A percentile compares a stretch with the other conserved stretches of the same genome.
phyloP scores from a whole-genome alignment of 306 rosid species.

The Quercus suber region DNA sequence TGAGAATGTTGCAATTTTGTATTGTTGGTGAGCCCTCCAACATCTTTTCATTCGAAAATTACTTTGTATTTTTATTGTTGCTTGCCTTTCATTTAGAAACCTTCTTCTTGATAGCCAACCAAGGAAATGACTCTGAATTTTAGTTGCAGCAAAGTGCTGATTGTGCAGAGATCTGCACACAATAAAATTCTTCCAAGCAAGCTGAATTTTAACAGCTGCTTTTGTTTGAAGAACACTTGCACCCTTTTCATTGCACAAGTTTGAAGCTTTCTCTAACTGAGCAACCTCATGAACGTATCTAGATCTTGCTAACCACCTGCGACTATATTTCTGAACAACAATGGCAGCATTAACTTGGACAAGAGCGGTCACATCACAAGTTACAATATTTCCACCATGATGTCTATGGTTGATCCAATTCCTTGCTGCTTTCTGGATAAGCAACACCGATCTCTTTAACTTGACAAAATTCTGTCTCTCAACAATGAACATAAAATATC shows the following conservation, averaged over 20 bases:
- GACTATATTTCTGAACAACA: constrained; percentile 51
- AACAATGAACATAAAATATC: constrained; percentile 38
- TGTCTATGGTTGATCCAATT: constrained; percentile 51
- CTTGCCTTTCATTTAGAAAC: constrained; percentile 47
- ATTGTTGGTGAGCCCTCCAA: constrained; percentile 44
- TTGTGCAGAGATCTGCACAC: constrained; percentile 24
- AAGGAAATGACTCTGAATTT: constrained; percentile 61
- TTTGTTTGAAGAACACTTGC: constrained; percentile 31
- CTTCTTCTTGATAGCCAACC: constrained; percentile 59
- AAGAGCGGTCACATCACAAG: constrained; percentile 11
- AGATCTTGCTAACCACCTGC: constrained; percentile 49
- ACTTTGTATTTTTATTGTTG: constrained; percentile 59
- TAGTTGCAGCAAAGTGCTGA: constrained; percentile 47
- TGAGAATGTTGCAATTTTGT: constrained; percentile 41
- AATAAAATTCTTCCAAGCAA: constrained; percentile 46
- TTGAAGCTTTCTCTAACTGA: constrained; percentile 28
- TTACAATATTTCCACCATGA: constrained; percentile 13
- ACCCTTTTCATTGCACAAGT: constrained; percentile 20
- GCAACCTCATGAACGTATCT: constrained; percentile 31
- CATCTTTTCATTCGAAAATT: constrained; percentile 64
- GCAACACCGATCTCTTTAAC: constrained; percentile 41
- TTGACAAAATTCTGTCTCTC: constrained; percentile 43
- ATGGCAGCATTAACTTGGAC: constrained; percentile 41
- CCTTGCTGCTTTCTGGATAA: constrained; percentile 55
- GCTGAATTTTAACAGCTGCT: constrained; percentile 50